These are phyloP conservation scores for Phytophthora sp. DNA, from an alignment of 352 stramenopile species.

Conservation along the genomic window DNA sequence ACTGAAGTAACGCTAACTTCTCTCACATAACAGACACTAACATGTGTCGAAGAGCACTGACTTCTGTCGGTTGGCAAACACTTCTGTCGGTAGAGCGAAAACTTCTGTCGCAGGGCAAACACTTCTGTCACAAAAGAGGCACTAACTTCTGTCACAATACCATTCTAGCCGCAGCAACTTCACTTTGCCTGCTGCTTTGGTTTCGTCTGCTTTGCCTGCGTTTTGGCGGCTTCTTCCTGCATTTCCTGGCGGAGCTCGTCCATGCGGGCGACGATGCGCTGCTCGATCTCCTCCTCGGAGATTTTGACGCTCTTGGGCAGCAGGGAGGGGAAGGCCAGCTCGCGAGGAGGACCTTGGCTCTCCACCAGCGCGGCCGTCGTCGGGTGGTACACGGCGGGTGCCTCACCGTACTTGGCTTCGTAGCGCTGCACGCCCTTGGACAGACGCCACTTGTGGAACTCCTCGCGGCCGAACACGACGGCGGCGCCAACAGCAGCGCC, in stretches of 20 bases:
- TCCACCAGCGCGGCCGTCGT: slow-evolving; percentile 67
- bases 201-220: neutral
- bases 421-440: slow-evolving; percentile 79
- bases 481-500: slow-evolving; percentile 66
- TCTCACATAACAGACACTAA: too few species aligned
- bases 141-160: too few species aligned
- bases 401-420: slow-evolving; percentile 77
- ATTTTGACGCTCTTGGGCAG: slow-evolving; percentile 74
- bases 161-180: too few species aligned
- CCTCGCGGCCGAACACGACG: slow-evolving; percentile 63
- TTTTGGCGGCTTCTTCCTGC: slow-evolving; percentile 24
- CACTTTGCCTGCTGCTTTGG: neutral
- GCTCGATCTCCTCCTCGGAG: slow-evolving; percentile 80
- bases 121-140: too few species aligned
- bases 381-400: slow-evolving; percentile 66
- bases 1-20: too few species aligned
- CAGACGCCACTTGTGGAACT: slow-evolving; percentile 83
- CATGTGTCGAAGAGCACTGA: too few species aligned
- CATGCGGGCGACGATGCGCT: slow-evolving; percentile 74
- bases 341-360: slow-evolving; percentile 57
- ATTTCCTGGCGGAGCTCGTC: slow-evolving; percentile 61
- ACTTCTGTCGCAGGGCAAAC: too few species aligned
- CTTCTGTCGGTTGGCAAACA: too few species aligned
- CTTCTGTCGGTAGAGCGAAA: too few species aligned
- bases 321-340: slow-evolving; percentile 74